Conservation (phyloP, 371 early-diverging fungal species). For the Entomophthora muscae region DNA sequence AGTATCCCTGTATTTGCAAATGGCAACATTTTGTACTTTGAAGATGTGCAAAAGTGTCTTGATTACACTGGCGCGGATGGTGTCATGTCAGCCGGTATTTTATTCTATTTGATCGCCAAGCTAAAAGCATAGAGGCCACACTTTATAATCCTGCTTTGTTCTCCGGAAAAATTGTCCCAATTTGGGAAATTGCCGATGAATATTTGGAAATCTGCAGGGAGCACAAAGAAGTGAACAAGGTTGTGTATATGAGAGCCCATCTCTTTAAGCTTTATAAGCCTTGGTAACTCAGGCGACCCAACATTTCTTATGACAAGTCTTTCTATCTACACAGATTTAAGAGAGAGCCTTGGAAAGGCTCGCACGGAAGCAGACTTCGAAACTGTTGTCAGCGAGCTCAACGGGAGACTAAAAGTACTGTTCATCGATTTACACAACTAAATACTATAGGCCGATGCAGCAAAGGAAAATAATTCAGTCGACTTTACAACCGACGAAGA, state of each 20-base stretch:
- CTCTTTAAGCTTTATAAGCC: slow-evolving; percentile 85
- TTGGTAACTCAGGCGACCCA: slow-evolving; percentile 2
- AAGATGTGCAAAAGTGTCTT: slow-evolving; percentile 80
- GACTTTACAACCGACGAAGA: slow-evolving; percentile 26
- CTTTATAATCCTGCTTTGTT: slow-evolving; percentile 88
- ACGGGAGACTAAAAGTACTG: slow-evolving; percentile 24
- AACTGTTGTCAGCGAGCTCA: slow-evolving; percentile 32
- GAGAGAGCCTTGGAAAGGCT: slow-evolving; percentile 45
- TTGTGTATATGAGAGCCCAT: slow-evolving; percentile 60
- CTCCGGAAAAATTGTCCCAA: slow-evolving; percentile 32
- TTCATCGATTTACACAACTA: slow-evolving; percentile 2
- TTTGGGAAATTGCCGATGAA: slow-evolving; percentile 67
- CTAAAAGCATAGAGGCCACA: slow-evolving; percentile 38
- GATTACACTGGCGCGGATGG: slow-evolving; percentile 83
- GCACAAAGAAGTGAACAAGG: slow-evolving; percentile 27
- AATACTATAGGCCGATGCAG: slow-evolving; percentile 17
- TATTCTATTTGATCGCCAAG: neutral
- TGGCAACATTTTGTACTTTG: slow-evolving; percentile 86
- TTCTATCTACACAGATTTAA: slow-evolving; percentile 56
- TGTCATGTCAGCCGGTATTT: slow-evolving; percentile 69
- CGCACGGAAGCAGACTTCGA: slow-evolving; percentile 37
- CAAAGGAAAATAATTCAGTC: slow-evolving; percentile 10
- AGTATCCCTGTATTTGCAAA: slow-evolving; percentile 94
- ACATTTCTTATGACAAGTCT: slow-evolving; percentile 20
- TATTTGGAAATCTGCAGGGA: slow-evolving; percentile 61